Conservation (phyloP, 176 grass and related monocot species). For the Triticum monococcum region DNA sequence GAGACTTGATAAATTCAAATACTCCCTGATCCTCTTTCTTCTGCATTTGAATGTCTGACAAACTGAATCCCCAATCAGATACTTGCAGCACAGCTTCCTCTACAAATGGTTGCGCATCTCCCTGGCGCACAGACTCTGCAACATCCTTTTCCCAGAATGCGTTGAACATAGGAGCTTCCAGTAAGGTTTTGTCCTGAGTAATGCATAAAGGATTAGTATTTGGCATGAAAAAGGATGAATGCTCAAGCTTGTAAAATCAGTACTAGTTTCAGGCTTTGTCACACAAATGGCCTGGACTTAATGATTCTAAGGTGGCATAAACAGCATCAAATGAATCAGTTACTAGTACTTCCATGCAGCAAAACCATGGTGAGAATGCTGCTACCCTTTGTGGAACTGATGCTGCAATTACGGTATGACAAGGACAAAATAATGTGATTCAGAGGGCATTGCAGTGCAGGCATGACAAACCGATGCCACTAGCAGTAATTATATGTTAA, state of each 20-base stretch:
- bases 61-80: slow-evolving; percentile 87
- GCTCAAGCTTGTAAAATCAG: neutral
- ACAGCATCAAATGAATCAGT: neutral
- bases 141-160: slow-evolving; percentile 88
- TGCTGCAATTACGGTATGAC: neutral
- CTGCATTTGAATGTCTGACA: slow-evolving; percentile 88
- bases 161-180: slow-evolving; percentile 61
- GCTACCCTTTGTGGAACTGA: slow-evolving; percentile 20
- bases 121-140: slow-evolving; percentile 82
- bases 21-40: slow-evolving; percentile 65
- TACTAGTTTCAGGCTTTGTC: too few species aligned
- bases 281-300: too few species aligned
- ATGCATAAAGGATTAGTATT: slow-evolving; percentile 28
- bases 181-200: slow-evolving; percentile 74
- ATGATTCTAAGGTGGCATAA: too few species aligned
- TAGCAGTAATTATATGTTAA: neutral
- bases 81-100: slow-evolving; percentile 93
- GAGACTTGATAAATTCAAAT: slow-evolving; percentile 67
- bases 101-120: slow-evolving; percentile 63
- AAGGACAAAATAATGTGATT: neutral
- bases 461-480: neutral
- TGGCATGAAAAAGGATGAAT: neutral
- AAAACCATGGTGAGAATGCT: slow-evolving; percentile 7
- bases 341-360: neutral
- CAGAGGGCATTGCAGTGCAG: neutral